Evolutionary conservation across 768 basidiomycete genomes (phyloP).

Genomic region (Phanerochaete sordida): DNA sequence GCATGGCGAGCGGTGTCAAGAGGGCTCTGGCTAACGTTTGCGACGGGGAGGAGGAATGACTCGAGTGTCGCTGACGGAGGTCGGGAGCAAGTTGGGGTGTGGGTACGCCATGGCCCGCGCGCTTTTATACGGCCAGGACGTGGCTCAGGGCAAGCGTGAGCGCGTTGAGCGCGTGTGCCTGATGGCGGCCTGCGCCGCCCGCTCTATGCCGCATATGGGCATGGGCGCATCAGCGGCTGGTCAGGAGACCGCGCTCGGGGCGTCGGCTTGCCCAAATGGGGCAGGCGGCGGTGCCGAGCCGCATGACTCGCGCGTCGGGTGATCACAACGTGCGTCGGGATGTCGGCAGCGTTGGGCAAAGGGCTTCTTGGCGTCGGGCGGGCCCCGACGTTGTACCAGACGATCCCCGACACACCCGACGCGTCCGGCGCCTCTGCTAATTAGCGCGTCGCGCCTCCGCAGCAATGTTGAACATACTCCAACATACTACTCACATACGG

Average conservation of each 20-base stretch:
- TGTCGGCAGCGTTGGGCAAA: not conserved
- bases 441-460: not conserved
- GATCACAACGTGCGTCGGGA: not conserved
- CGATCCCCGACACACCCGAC: not conserved
- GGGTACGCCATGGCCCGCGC: not conserved
- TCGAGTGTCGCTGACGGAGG: no score
- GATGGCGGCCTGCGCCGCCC: not conserved
- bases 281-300: not conserved
- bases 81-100: no score
- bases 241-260: not conserved
- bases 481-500: no score
- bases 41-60: not conserved
- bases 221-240: not conserved
- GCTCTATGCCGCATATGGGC: not conserved
- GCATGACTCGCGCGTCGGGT: not conserved
- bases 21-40: not conserved
- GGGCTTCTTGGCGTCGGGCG: not conserved
- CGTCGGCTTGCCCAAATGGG: not conserved
- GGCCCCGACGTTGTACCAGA: not conserved
- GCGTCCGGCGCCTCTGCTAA: not conserved
- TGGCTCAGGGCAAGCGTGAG: not conserved
- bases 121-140: not conserved
- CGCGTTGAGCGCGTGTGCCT: not conserved
- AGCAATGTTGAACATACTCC: no score
- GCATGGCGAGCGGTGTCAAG: constrained; percentile 27